phyloP scores from a whole-genome alignment of 2,329 filamentous ascomycete genomes.

The Elsinoe australis region DNA sequence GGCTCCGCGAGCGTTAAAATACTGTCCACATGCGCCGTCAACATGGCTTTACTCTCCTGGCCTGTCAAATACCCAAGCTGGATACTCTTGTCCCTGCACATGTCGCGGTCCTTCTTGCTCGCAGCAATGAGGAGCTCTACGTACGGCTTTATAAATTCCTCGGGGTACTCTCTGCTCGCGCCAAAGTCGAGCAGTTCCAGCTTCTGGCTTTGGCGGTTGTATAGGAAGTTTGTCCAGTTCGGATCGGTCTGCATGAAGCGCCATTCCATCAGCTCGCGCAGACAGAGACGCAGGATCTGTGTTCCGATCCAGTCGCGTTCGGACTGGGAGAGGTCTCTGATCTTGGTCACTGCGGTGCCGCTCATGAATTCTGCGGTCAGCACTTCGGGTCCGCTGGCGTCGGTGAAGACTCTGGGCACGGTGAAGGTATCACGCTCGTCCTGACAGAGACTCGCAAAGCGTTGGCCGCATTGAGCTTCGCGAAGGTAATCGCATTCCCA shows the following conservation, averaged over 20 bases:
- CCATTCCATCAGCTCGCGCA: conserved; percentile 91
- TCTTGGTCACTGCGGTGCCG: conserved; percentile 76
- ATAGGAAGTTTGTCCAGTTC: conserved; percentile 99
- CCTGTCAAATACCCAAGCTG: conserved; percentile 87
- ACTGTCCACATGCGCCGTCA: conserved; percentile 80
- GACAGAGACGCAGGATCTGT: conserved; percentile 81
- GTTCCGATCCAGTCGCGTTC: conserved; percentile 96
- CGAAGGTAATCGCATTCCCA: conserved; percentile 97
- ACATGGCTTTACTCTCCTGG: conserved; percentile 75
- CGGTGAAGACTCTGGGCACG: conserved; percentile 68
- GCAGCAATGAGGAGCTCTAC: conserved; percentile 73
- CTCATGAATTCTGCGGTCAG: conserved; percentile 89
- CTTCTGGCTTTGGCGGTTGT: conserved; percentile 56
- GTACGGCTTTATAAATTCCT: conserved; percentile 71
- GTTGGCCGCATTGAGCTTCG: conserved; percentile 71
- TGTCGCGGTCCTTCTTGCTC: conserved; percentile 57
- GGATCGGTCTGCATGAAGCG: conserved; percentile 98
- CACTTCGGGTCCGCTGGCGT: conserved; percentile 78
- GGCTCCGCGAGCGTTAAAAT: conserved; percentile 89
- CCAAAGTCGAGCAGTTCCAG: conserved; percentile 95
- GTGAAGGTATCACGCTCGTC: conserved; percentile 66
- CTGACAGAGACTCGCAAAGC: conserved; percentile 70
- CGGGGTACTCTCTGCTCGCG: conserved; percentile 77
- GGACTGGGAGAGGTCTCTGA: conserved; percentile 62
- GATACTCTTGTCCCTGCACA: conserved; percentile 61